Base-by-base conservation (phyloP, 2,329 filamentous ascomycete genomes). In the Coniochaeta pulveracea region DNA sequence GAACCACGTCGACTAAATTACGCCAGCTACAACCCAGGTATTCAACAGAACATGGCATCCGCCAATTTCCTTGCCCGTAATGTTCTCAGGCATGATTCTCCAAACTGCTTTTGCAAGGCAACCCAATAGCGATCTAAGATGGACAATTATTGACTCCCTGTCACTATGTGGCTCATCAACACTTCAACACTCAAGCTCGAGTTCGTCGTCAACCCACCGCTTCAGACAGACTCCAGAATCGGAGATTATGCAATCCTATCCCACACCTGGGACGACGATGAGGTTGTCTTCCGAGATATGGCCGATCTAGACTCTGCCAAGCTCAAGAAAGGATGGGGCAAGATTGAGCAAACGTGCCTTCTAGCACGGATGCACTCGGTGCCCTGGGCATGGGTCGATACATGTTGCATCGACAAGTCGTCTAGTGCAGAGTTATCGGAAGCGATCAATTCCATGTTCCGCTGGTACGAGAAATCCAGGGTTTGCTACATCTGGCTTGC, bases 261-360 rank as follows among this genome's bases (percentile, higher is more conserved):
- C 8, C 26, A 29, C 16, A 29, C 16, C 5, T 29, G 26, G 26
- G 26, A 19, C 10, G 15, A 29, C 10, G 26, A 29, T 7, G 26
- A 29, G 26, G 15, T 29, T 29, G 8, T 29, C 26, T 29, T 29
- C 26, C 18, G 12, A 11, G 26, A 29, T 29, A 29, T 29, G 26
- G 6, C 4, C 15, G 26, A 29, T 18, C 11, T 19, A 11, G 26
- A n/a, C 8, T 5, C 4, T 19, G 26, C 26, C 10, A 29, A 19
- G 15, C 15, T 14, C 6, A 29, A 29, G 12, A 29, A 19, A n/a
- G 26, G 26, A 15, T 29, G 26, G 26, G 6, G 15, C 5, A 29
- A 29, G 15, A 11, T 29, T 18, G 16, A 29, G 7, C 10, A 18
- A 18, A 29, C 26, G 4, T 29, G 26, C 15, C 26, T 15, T 18